phyloP scores from a whole-genome alignment of 2,329 filamentous ascomycete genomes.

The Aspergillus spinulosporus region DNA sequence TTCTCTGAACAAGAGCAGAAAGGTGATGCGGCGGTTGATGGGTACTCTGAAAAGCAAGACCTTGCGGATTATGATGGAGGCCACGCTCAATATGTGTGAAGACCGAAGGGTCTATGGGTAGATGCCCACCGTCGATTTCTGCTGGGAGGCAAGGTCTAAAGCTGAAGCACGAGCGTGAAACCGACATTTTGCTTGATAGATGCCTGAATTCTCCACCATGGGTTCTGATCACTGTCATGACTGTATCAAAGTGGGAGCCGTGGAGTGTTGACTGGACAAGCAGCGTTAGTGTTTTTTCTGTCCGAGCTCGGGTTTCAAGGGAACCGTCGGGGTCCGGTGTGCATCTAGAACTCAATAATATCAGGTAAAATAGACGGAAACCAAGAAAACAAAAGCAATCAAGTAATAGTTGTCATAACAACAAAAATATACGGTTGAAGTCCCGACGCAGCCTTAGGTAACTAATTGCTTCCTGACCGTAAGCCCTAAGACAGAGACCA shows the following conservation, averaged over 20 bases:
- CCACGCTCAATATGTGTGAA: slow-evolving; percentile 5
- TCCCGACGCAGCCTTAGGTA: too few relatives aligned
- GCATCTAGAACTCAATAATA: background rate
- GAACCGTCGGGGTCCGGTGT: background rate
- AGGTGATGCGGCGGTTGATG: slow-evolving; percentile 1
- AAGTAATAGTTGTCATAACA: too few relatives aligned
- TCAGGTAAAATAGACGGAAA: background rate
- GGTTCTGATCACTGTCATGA: too few relatives aligned
- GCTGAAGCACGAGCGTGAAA: background rate
- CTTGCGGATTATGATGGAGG: background rate
- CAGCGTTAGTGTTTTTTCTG: background rate
- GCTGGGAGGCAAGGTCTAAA: background rate
- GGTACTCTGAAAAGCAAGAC: background rate
- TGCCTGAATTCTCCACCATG: too few relatives aligned
- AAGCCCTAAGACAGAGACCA: background rate
- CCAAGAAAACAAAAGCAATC: background rate
- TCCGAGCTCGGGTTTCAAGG: background rate
- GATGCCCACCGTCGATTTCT: background rate
- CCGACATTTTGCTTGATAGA: too few relatives aligned
- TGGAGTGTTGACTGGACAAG: background rate
- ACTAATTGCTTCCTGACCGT: background rate
- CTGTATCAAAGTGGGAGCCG: too few relatives aligned
- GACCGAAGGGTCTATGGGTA: background rate
- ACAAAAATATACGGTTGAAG: too few relatives aligned
- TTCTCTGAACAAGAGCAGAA: background rate